These are phyloP conservation scores for Blastobotrys persicus DNA, from an alignment of 1,139 yeast genomes.

Conservation along the genomic window DNA sequence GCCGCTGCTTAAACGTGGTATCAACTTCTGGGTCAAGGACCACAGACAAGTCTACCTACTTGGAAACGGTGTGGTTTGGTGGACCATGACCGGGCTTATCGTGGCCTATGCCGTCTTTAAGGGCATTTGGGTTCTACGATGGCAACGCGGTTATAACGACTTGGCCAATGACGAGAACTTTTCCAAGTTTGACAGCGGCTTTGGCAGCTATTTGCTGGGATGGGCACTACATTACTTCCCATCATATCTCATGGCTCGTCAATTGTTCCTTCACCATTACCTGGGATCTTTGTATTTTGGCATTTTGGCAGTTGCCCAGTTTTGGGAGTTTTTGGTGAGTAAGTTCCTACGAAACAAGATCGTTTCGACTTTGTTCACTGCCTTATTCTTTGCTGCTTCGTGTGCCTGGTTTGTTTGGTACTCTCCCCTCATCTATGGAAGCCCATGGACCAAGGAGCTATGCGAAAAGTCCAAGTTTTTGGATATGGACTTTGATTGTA, in stretches of 20 bases:
- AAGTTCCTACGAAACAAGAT: conserved; percentile 44
- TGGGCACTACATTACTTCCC: conserved; percentile 86
- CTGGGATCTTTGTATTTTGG: conserved; percentile 87
- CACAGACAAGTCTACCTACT: conserved; percentile 77
- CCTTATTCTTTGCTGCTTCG: conserved; percentile 49
- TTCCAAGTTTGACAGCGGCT: conserved; percentile 69
- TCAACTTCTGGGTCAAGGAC: conserved; percentile 86
- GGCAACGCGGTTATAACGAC: conserved; percentile 56
- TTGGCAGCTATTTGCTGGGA: conserved; percentile 67
- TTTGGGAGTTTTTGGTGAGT: conserved; percentile 62
- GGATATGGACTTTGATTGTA: conserved; percentile 81
- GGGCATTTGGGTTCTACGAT: conserved; percentile 57
- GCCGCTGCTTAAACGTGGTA: conserved; percentile 89
- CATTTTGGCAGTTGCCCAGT: conserved; percentile 77
- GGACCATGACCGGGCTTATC: conserved; percentile 66
- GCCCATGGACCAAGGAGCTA: conserved; percentile 70
- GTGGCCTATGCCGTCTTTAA: conserved; percentile 54
- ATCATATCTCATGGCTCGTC: conserved; percentile 91
- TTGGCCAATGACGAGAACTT: conserved; percentile 52
- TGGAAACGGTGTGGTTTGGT: conserved; percentile 92
- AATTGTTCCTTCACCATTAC: conserved; percentile 88
- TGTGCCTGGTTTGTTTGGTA: conserved; percentile 58
- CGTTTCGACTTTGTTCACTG: conserved; percentile 45
- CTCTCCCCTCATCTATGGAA: conserved; percentile 75
- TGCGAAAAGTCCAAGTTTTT: conserved; percentile 64